Evolutionary conservation across 768 basidiomycete species (phyloP).

Genomic region (Pluteus cervinus): DNA sequence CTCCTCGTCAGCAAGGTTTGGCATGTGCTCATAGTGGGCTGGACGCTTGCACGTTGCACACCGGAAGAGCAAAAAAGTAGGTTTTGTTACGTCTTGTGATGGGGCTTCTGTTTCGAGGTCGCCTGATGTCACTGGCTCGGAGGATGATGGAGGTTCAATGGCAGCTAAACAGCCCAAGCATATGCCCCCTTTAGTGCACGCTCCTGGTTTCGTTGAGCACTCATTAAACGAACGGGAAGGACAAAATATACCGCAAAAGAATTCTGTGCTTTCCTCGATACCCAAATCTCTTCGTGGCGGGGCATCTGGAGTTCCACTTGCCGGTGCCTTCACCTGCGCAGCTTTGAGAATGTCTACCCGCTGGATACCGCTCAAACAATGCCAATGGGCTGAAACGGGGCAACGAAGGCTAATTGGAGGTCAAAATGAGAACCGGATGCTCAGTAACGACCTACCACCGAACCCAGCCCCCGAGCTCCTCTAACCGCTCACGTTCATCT

Average conservation of each 20-base stretch:
- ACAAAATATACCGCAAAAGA: conserved; percentile 52
- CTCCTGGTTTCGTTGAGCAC: conserved; percentile 20
- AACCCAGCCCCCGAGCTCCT: conserved; percentile 72
- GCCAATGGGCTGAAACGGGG: conserved; percentile 73
- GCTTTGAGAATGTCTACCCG: conserved; percentile 71
- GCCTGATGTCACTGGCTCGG: conserved; percentile 2
- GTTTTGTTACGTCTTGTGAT: conserved; percentile 12
- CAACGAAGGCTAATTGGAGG: conserved; percentile 57
- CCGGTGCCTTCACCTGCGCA: conserved; percentile 35
- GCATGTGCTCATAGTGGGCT: conserved; percentile 76
- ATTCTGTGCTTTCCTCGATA: conserved; percentile 64
- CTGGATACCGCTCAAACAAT: conserved; percentile 58
- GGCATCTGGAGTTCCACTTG: conserved; percentile 16
- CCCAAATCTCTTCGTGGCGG: conserved; percentile 41
- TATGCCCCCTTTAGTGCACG: conserved; percentile 69
- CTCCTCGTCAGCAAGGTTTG: conserved; percentile 32
- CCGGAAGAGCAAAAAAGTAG: conserved; percentile 58
- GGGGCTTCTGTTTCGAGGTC: conserved; percentile 28
- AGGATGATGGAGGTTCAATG: conserved; percentile 34
- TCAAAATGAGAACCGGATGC: not conserved
- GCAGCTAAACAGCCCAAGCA: conserved; percentile 70
- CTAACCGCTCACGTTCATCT: conserved; percentile 46
- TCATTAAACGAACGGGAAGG: not conserved
- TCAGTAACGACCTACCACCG: conserved; percentile 50
- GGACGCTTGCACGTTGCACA: conserved; percentile 80